phyloP scores from a whole-genome alignment of 2,329 filamentous ascomycete genomes.

The Aspergillus calidoustus region DNA sequence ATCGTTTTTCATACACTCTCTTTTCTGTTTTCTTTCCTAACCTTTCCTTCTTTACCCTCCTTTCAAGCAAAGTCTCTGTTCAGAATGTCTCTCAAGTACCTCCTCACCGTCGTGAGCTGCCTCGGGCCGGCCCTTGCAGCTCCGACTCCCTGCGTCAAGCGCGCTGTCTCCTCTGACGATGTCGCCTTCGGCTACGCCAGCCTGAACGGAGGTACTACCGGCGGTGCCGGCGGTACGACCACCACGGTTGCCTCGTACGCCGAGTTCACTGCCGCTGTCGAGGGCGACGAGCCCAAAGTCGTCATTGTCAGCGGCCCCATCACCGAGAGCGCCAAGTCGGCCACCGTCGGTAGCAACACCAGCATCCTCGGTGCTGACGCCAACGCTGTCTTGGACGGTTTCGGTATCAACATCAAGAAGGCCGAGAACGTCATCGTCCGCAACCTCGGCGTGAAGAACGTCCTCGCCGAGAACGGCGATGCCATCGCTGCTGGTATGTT shows the following conservation, averaged over 20 bases:
- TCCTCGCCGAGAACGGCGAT: constrained; percentile 61
- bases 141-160: constrained; percentile 24
- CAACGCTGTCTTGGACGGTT: constrained; percentile 60
- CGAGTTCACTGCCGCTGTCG: constrained; percentile 55
- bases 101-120: constrained; percentile 29
- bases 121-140: constrained; percentile 32
- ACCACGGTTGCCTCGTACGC: constrained; percentile 59
- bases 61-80: constrained; percentile 8
- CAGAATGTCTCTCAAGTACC: constrained; percentile 31
- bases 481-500: constrained; percentile 61
- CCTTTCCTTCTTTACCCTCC: constrained; percentile 9
- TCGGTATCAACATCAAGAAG: constrained; percentile 55
- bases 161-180: constrained; percentile 18
- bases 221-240: constrained; percentile 59
- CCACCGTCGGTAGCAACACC: constrained; percentile 56
- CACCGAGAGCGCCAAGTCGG: constrained; percentile 47
- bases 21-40: constrained; percentile 7
- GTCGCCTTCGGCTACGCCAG: constrained; percentile 51
- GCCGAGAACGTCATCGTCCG: constrained; percentile 65
- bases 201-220: constrained; percentile 58
- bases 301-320: constrained; percentile 55
- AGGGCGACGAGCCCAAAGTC: constrained; percentile 51
- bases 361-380: constrained; percentile 57
- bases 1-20: constrained; percentile 11
- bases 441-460: constrained; percentile 64